A percentile compares a stretch with the other conserved stretches of the same genome.
phyloP scores from a whole-genome alignment of 1,284 basidiomycete genomes.

The Ganoderma resinaceum region DNA sequence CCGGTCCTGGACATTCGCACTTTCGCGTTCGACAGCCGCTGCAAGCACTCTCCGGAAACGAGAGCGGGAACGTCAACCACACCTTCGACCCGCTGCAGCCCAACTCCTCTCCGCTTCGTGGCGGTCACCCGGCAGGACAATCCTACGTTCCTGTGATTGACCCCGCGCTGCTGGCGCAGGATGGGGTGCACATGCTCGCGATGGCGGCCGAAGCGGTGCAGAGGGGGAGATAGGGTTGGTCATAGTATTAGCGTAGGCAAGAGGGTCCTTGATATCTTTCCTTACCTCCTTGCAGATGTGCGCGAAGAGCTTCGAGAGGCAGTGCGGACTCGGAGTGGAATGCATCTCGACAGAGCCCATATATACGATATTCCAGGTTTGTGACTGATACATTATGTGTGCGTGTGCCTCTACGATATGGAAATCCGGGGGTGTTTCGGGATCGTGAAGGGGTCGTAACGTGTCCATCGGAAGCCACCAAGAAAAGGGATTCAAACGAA shows the following conservation, averaged over 20 bases:
- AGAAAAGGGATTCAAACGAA: neutral
- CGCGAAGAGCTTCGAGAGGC: neutral
- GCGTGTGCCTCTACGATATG: neutral
- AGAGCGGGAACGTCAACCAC: neutral
- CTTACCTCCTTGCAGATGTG: neutral
- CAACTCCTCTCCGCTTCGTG: neutral
- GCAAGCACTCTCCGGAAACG: conserved; percentile 11
- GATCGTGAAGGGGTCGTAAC: neutral
- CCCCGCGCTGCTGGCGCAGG: conserved; percentile 18
- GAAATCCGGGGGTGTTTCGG: neutral
- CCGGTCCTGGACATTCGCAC: neutral
- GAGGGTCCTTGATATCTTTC: neutral
- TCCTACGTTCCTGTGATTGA: conserved; percentile 20
- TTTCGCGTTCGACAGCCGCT: conserved; percentile 14
- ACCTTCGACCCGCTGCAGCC: neutral
- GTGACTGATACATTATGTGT: neutral
- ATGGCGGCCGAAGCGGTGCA: conserved; percentile 16
- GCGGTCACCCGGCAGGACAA: neutral
- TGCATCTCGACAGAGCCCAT: conserved; percentile 1
- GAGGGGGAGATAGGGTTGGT: neutral
- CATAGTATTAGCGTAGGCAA: neutral
- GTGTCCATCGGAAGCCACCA: neutral
- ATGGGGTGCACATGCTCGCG: conserved; percentile 26
- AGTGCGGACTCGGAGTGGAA: neutral
- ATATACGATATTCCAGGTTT: neutral